Evolutionary conservation across 768 basidiomycete species (phyloP), one percentile per base, ranked within the genome.

Genomic region (Lactifluus echinatus): DNA sequence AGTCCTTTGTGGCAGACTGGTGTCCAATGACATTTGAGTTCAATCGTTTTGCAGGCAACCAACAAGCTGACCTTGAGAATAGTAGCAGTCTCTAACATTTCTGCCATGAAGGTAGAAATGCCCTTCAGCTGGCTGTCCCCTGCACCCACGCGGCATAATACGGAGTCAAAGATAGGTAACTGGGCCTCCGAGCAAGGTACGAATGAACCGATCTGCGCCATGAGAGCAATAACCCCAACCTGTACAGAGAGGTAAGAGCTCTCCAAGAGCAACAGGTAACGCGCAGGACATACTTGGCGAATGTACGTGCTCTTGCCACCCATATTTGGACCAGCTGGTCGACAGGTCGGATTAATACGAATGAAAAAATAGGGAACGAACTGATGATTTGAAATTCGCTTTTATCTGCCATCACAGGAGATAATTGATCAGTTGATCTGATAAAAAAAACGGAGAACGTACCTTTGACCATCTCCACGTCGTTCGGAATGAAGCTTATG

Each of bases 241-340:
- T 85, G 66, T n/a, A 66, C 23, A n/a, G 39, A n/a, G 39, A 45
- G 4, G 11, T 31, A 50, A 45, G 56, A 63, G n/a, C 39, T 19
- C 11, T n/a, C 21, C n/a, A 8, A 44, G 37, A 8, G 34, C 21
- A 5, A 33, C n/a, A 28, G 15, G 11, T 23, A 33, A 33, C 33
- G n/a, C 1, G 37, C 34, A 17, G 12, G 48, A 53, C 64, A 45
- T 50, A 86, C 89, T 74, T 93, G 89, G 45, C 93, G 87, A 64
- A 98, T 95, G 65, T 94, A 97, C 0, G 95, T 97, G 47, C 89
- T 93, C 72, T 99, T 99, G 58, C 96, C 96, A 51, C 96, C 96
- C 89, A 97, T 97, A 71, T 99, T 99, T 0, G 96, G 96, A 5
- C 96, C 96, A 21, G 95, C 89, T 90, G 40, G 23, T 56, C 4